Evolutionary conservation across 2,329 filamentous ascomycete species (phyloP).

Genomic region (Aspergillus aculeatinus): DNA sequence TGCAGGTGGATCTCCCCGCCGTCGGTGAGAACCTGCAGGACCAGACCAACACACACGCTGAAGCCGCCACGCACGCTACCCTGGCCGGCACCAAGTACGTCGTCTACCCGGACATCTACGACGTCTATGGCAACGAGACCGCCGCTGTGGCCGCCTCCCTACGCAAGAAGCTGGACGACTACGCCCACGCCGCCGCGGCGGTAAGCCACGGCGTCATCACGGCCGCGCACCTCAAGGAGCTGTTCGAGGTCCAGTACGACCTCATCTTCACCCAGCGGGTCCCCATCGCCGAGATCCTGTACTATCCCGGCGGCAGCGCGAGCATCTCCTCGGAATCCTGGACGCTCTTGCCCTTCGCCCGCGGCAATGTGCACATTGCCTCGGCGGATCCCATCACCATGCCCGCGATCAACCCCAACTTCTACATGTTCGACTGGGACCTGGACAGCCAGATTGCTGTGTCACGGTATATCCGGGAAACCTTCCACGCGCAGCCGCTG

Average conservation of each 20-base stretch:
- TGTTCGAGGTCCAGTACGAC: constrained; percentile 30
- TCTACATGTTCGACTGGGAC: constrained; percentile 30
- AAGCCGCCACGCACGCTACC: not conserved
- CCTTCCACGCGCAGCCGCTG: constrained; percentile 22
- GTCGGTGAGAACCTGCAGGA: constrained; percentile 46
- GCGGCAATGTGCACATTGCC: constrained; percentile 29
- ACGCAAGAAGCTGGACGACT: constrained; percentile 11
- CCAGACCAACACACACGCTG: constrained; percentile 6
- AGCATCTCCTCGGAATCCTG: constrained; percentile 25
- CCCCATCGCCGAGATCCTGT: constrained; percentile 30
- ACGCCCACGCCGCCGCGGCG: constrained; percentile 25
- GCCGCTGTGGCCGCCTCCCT: constrained; percentile 7
- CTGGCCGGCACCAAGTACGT: constrained; percentile 8
- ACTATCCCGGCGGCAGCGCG: constrained; percentile 15
- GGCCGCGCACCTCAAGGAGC: constrained; percentile 22
- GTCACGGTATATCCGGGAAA: constrained; percentile 16
- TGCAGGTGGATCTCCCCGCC: constrained; percentile 33
- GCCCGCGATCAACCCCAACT: constrained; percentile 32
- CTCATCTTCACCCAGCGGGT: constrained; percentile 27
- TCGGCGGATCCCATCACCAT: constrained; percentile 24
- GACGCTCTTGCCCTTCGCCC: constrained; percentile 32
- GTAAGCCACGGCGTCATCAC: constrained; percentile 24
- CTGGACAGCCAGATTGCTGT: constrained; percentile 9
- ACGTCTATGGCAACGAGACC: constrained; percentile 8
- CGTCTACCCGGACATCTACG: constrained; percentile 10